Evolutionary conservation across 768 basidiomycete genomes (phyloP).

Genomic region (Rhizopogon rudus): DNA sequence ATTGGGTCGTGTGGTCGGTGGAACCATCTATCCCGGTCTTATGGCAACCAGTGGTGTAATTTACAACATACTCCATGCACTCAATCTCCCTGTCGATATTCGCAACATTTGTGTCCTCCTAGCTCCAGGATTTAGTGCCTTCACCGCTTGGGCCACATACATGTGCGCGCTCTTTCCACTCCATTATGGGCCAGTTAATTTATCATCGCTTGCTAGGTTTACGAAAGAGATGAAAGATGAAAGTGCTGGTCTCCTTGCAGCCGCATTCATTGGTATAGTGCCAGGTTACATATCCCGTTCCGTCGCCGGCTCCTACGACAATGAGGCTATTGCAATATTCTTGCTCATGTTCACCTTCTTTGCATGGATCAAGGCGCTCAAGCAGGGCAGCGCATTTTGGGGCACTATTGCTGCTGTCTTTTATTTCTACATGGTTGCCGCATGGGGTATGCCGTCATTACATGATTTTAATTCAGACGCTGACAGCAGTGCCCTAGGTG

Average conservation of each 20-base stretch:
- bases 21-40: slow-evolving; percentile 96
- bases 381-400: slow-evolving; percentile 88
- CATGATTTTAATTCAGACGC: not conserved
- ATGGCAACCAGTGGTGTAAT: slow-evolving; percentile 99
- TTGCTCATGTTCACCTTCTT: slow-evolving; percentile 99
- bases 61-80: slow-evolving; percentile 80
- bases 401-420: slow-evolving; percentile 90
- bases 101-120: slow-evolving; percentile 95
- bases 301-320: slow-evolving; percentile 98
- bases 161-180: slow-evolving; percentile 49
- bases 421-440: slow-evolving; percentile 99
- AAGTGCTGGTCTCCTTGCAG: slow-evolving; percentile 93
- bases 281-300: slow-evolving; percentile 99
- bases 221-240: slow-evolving; percentile 96
- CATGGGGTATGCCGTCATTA: slow-evolving; percentile 71
- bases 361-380: slow-evolving; percentile 94
- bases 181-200: not conserved
- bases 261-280: slow-evolving; percentile 96
- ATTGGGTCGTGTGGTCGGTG: slow-evolving; percentile 95
- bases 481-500: slow-evolving; percentile 44
- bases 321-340: slow-evolving; percentile 99
- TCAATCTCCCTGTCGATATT: slow-evolving; percentile 96
- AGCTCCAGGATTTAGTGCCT: slow-evolving; percentile 93
- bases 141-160: slow-evolving; percentile 96
- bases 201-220: slow-evolving; percentile 52